Conservation (phyloP, 2,329 filamentous ascomycete species). For the Neofusicoccum laricinum region DNA sequence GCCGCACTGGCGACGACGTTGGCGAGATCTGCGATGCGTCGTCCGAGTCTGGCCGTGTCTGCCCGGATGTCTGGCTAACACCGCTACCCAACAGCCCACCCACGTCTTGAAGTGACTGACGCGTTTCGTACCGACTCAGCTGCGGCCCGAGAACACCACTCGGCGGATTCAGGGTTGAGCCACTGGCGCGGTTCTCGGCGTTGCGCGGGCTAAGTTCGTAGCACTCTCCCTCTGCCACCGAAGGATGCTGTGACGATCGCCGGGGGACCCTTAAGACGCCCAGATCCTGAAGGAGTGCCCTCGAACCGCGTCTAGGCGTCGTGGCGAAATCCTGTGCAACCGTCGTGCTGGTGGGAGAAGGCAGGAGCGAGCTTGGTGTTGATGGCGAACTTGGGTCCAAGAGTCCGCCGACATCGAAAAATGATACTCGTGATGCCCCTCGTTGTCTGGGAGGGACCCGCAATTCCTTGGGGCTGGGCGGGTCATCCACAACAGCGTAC, state of each 20-base stretch:
- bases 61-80: background rate
- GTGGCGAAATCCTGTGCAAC: constrained; percentile 42
- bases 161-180: background rate
- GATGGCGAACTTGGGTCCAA: constrained; percentile 47
- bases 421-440: constrained; percentile 75
- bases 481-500: constrained; percentile 25
- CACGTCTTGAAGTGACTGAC: constrained; percentile 4
- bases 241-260: constrained; percentile 6
- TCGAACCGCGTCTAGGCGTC: constrained; percentile 25
- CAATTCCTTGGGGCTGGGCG: constrained; percentile 39
- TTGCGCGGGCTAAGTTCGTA: constrained; percentile 16
- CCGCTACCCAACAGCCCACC: background rate
- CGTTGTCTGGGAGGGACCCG: constrained; percentile 48
- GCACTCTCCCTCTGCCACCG: constrained; percentile 8
- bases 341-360: constrained; percentile 29
- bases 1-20: background rate
- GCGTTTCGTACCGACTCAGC: constrained; percentile 18
- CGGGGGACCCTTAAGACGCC: constrained; percentile 24
- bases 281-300: constrained; percentile 30
- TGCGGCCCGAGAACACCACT: background rate
- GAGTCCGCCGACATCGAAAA: constrained; percentile 81
- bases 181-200: background rate
- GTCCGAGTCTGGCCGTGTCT: background rate
- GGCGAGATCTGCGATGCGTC: background rate
- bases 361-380: constrained; percentile 13